Conservation (phyloP, 148 eudicot species). For the Rheum nobile region DNA sequence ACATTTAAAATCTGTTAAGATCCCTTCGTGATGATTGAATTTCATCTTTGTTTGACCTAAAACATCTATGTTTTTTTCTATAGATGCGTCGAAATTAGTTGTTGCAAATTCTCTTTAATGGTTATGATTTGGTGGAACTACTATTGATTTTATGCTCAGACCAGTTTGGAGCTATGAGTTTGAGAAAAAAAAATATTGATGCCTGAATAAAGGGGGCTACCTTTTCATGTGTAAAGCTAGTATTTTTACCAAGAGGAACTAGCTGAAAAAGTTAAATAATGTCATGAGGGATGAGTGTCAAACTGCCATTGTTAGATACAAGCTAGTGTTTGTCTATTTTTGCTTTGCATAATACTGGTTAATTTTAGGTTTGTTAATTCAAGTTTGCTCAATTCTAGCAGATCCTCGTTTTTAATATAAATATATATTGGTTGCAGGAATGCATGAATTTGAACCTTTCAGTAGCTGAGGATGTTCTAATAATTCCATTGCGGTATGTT, state of each 20-base stretch:
- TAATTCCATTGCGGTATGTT: conserved; percentile 7
- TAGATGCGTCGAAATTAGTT: neutral
- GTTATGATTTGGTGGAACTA: neutral
- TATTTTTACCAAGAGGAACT: neutral
- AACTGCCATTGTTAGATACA: neutral
- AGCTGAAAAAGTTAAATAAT: neutral
- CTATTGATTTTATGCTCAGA: neutral
- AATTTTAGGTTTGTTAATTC: neutral
- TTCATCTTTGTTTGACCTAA: neutral
- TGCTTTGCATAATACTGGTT: neutral
- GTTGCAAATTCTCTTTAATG: neutral
- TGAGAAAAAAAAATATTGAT: neutral
- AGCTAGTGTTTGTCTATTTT: neutral
- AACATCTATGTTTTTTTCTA: neutral
- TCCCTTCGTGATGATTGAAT: neutral
- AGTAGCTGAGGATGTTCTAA: conserved; percentile 8
- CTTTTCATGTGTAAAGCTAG: neutral
- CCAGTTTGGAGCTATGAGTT: neutral
- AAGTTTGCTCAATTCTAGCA: neutral
- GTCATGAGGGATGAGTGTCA: neutral
- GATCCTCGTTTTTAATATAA: neutral
- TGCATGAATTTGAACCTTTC: conserved; percentile 8
- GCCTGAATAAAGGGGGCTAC: neutral
- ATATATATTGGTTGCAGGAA: conserved; percentile 11
- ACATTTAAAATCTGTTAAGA: neutral